Base-by-base conservation (phyloP, 2,329 filamentous ascomycete species). In the Exophiala sp. region DNA sequence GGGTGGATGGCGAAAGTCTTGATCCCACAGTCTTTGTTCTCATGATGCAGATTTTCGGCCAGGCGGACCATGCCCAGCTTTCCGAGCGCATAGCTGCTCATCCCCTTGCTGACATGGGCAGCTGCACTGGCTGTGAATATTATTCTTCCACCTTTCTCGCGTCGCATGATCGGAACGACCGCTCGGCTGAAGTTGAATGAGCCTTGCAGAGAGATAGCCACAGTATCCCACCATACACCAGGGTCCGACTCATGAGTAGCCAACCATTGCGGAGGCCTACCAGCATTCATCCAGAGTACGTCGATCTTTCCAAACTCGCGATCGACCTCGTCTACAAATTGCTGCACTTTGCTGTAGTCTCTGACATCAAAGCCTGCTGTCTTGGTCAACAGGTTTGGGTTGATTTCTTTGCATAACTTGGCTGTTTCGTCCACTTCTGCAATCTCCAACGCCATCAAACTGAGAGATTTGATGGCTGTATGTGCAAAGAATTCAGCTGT, bases 401-500 rank as follows among this genome's bases (percentile, higher is more conserved):
- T 57, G 45, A 58, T 51, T 11, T 45, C 46, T 47, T 58, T 52
- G 43, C 58, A 60, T 16, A 60, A 32, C 20, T 34, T 51, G 11
- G 43, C 58, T 1, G 58, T 60, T 33, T 60, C 58, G 12, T 58
- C 55, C 3, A 60, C 55, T 33, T 60, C 58, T 14, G 51, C 40
- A 14, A 44, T 44, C 43, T 60, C 58, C 11, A 60, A 39, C 6
- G 58, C 58, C 49, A 58, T 52, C 41, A 60, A 20, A 21, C 55
- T 58, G 16, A 60, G 45, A 33, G 58, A 58, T 34, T 56, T 51
- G 50, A 43, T 44, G 8, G 18, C 46, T 8, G 53, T 59, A 24
- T 54, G 47, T 4, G 50, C 53, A 60, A 77, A 85, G 11, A 78
- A 76, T 16, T 79, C 63, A 1, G 80, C 80, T 2, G 76, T 79